Evolutionary conservation across 1,139 yeast genomes (phyloP).

Genomic region (Yamadazyma songkhlaensis): DNA sequence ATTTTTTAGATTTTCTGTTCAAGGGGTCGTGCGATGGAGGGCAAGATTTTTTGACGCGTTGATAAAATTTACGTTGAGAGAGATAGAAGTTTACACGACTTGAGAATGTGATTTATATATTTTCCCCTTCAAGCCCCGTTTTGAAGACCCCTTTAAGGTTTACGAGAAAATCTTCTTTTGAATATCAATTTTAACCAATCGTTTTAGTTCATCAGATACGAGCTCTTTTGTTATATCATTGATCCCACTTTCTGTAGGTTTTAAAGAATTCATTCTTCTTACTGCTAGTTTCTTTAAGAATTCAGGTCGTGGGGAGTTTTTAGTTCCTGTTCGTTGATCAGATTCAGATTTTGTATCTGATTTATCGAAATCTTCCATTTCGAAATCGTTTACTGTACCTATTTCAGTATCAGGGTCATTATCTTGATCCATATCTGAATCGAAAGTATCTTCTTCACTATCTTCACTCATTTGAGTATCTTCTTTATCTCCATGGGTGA

Average conservation of each 20-base stretch:
- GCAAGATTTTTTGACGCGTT: background rate
- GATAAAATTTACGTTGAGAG: too few relatives aligned
- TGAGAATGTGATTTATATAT: background rate
- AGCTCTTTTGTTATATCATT: slow-evolving; percentile 5
- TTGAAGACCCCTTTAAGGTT: background rate
- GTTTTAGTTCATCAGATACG: slow-evolving; percentile 16
- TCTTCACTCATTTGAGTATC: slow-evolving; percentile 1
- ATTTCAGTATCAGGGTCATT: slow-evolving; percentile 2
- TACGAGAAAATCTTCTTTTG: slow-evolving; percentile 12
- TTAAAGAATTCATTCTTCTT: background rate
- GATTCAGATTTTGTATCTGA: too few relatives aligned
- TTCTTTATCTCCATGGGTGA: background rate
- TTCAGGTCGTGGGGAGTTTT: too few relatives aligned
- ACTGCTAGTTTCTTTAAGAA: background rate
- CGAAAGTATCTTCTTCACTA: slow-evolving; percentile 3
- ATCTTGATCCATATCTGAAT: slow-evolving; percentile 6
- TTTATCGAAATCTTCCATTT: background rate
- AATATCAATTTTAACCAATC: slow-evolving; percentile 18
- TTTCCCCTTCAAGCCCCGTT: too few relatives aligned
- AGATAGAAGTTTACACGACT: too few relatives aligned
- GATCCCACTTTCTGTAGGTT: slow-evolving; percentile 1
- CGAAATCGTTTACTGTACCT: too few relatives aligned
- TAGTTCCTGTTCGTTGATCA: background rate
- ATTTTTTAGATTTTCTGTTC: slow-evolving; percentile 1
- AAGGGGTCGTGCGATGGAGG: slow-evolving; percentile 1